A percentile compares a stretch with the other conserved stretches of the same genome.
These are phyloP conservation scores for Phycomyces nitens DNA, from an alignment of 192 early-diverging fungal species.

Conservation along the genomic window DNA sequence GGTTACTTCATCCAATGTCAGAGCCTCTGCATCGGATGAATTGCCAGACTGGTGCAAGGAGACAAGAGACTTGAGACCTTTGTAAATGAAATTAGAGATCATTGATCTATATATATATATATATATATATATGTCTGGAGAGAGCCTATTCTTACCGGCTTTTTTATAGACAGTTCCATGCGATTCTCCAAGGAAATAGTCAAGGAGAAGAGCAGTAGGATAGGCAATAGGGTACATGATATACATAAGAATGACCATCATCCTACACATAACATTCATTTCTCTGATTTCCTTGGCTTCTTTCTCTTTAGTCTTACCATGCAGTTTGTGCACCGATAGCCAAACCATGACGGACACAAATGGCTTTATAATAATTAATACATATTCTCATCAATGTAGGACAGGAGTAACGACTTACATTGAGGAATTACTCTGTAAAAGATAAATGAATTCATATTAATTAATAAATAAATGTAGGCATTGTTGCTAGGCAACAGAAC, in stretches of 20 bases:
- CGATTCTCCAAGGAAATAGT: slow-evolving; percentile 81
- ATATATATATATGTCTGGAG: too few species aligned
- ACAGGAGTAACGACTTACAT: slow-evolving; percentile 22
- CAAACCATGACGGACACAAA: slow-evolving; percentile 90
- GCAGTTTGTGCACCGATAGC: slow-evolving; percentile 87
- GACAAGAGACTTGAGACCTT: slow-evolving; percentile 74
- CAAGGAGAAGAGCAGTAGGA: slow-evolving; percentile 85
- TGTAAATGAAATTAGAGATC: too few species aligned
- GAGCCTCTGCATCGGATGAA: slow-evolving; percentile 51
- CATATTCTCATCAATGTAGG: too few species aligned
- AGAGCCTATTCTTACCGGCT: slow-evolving; percentile 36
- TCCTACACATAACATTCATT: slow-evolving; percentile 23
- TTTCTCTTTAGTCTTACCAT: slow-evolving; percentile 27
- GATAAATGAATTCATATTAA: neutral
- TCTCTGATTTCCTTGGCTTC: neutral
- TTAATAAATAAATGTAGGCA: neutral
- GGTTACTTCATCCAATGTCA: slow-evolving; percentile 75
- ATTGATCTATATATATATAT: too few species aligned
- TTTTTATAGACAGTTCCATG: slow-evolving; percentile 85
- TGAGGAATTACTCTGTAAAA: slow-evolving; percentile 74
- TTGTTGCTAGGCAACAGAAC: slow-evolving; percentile 1
- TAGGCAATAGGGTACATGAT: slow-evolving; percentile 73
- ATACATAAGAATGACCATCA: slow-evolving; percentile 65
- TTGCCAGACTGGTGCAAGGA: slow-evolving; percentile 68
- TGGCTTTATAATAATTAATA: slow-evolving; percentile 39